phyloP scores from a whole-genome alignment of 2,329 filamentous ascomycete genomes.

The Drechslerella dactyloides region DNA sequence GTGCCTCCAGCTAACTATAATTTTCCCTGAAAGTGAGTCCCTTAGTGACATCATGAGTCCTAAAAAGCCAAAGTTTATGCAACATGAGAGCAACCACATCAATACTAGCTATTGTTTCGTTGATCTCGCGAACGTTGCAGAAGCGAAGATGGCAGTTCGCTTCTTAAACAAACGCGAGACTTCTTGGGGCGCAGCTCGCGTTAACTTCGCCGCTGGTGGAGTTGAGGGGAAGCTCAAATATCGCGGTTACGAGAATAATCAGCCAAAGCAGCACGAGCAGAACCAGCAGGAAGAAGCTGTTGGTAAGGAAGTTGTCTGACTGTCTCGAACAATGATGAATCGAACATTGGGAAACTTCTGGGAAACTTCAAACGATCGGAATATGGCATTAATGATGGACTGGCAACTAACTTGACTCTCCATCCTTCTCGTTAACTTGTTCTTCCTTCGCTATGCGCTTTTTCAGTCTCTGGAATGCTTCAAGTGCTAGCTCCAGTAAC shows the following conservation, averaged over 20 bases:
- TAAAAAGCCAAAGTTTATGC: constrained; percentile 2
- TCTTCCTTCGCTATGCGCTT: no score
- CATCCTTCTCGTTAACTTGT: no score
- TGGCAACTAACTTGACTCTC: no score
- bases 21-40: constrained; percentile 25
- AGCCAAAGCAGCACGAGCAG: background rate
- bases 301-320: background rate
- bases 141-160: constrained; percentile 29
- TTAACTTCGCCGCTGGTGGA: constrained; percentile 28
- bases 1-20: background rate
- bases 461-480: no score
- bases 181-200: constrained; percentile 34
- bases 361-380: no score
- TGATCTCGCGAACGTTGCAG: constrained; percentile 20
- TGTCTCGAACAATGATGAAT: background rate
- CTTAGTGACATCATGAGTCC: constrained; percentile 13
- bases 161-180: constrained; percentile 38
- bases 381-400: no score
- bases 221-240: constrained; percentile 23
- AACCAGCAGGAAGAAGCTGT: background rate
- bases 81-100: background rate
- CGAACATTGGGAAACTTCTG: background rate
- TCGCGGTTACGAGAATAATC: constrained; percentile 4
- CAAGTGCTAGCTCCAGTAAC: no score
- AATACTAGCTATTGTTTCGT: constrained; percentile 29